These are phyloP conservation scores for Gardenia jasminoides DNA, from an alignment of 257 asterid species.

Conservation along the genomic window DNA sequence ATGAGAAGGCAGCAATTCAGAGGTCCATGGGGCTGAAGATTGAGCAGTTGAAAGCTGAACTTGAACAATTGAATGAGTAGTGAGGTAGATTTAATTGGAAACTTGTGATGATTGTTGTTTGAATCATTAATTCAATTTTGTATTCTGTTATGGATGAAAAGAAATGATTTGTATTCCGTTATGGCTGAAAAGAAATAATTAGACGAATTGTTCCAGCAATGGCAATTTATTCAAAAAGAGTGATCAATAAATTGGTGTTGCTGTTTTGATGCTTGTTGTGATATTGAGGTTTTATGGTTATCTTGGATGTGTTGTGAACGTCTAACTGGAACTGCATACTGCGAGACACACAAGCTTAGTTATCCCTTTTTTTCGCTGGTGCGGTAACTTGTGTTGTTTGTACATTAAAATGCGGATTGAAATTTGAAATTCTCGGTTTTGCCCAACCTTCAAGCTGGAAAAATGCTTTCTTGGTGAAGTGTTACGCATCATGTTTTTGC, in stretches of 20 bases:
- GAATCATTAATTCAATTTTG: background rate
- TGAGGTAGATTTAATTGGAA: slow-evolving; percentile 25
- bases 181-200: background rate
- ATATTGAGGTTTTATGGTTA: background rate
- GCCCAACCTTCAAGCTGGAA: background rate
- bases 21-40: slow-evolving; percentile 98
- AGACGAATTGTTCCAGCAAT: background rate
- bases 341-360: background rate
- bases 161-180: background rate
- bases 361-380: background rate
- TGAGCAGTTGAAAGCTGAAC: slow-evolving; percentile 94
- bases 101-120: background rate
- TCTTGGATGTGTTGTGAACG: too few species aligned
- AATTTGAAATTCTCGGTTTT: background rate
- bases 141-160: background rate
- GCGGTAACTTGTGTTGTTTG: background rate
- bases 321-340: background rate
- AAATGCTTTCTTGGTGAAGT: background rate
- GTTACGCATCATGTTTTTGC: background rate
- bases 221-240: background rate
- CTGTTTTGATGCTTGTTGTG: background rate
- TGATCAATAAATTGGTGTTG: background rate
- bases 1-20: slow-evolving; percentile 60
- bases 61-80: slow-evolving; percentile 74
- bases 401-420: background rate